phyloP scores from a whole-genome alignment of 257 asterid genomes.

The Sherardia arvensis region DNA sequence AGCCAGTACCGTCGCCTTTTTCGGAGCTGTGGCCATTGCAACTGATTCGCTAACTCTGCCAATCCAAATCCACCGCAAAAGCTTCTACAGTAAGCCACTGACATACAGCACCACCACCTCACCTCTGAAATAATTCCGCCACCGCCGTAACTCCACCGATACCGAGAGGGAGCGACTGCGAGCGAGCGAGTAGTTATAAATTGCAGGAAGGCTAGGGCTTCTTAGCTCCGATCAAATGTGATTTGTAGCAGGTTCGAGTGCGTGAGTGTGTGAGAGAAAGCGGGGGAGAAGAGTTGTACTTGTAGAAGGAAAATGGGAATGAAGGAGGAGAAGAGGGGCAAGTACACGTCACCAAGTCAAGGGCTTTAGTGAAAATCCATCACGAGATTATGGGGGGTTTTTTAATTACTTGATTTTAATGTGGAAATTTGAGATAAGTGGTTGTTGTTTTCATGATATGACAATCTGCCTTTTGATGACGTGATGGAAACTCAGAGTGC shows the following conservation, averaged over 20 bases:
- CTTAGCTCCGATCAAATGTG: constrained; percentile 9
- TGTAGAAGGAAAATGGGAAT: neutral
- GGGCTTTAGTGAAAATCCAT: constrained; percentile 6
- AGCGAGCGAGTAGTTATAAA: neutral
- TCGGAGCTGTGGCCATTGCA: constrained; percentile 89
- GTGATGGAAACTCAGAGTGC: neutral
- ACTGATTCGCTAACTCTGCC: constrained; percentile 65
- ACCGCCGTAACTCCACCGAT: neutral
- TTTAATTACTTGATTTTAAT: neutral
- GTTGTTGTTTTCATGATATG: constrained; percentile 2
- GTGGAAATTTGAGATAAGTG: constrained; percentile 6
- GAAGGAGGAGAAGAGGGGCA: neutral
- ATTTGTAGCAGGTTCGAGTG: neutral
- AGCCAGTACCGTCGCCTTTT: constrained; percentile 57
- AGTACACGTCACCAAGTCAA: constrained; percentile 3
- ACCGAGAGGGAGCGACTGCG: neutral
- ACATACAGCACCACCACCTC: constrained; percentile 47
- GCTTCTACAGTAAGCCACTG: constrained; percentile 23
- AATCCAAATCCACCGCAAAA: constrained; percentile 31
- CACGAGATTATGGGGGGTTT: neutral
- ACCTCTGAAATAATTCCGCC: constrained; percentile 7
- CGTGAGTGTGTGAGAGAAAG: constrained; percentile 2
- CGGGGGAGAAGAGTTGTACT: neutral
- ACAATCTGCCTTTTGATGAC: constrained; percentile 10
- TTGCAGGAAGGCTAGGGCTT: neutral